Percentiles rank a stretch among this genome's conserved stretches.
Evolutionary conservation across 306 rosid species (phyloP).

Genomic region (Lupinus albus): DNA sequence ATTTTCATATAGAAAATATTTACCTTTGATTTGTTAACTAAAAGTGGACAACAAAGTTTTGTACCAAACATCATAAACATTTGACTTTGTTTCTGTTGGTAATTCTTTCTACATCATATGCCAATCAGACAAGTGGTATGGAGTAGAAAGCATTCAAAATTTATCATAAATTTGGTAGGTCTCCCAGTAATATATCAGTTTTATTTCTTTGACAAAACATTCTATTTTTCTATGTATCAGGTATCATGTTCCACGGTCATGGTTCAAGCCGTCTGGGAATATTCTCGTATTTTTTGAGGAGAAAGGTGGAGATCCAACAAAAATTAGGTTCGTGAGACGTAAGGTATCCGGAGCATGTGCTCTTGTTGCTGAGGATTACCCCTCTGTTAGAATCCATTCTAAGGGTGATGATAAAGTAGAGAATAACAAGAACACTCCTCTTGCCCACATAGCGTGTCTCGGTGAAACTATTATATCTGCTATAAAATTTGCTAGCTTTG

Average conservation of each 20-base stretch:
- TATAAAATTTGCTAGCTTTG: conserved; percentile 81
- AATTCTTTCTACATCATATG: conserved; percentile 2
- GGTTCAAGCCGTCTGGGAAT: conserved; percentile 94
- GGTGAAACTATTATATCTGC: conserved; percentile 47
- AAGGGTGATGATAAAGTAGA: conserved; percentile 45
- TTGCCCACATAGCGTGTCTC: conserved; percentile 65
- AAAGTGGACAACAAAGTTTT: conserved; percentile 28
- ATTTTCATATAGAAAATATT: neutral
- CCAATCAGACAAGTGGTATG: conserved; percentile 8
- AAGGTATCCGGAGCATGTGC: conserved; percentile 61
- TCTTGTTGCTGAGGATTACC: conserved; percentile 67
- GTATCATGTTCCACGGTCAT: conserved; percentile 96
- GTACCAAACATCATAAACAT: conserved; percentile 16
- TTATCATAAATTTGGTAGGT: neutral
- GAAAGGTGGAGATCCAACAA: conserved; percentile 83
- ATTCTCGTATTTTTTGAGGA: conserved; percentile 84
- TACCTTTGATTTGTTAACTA: neutral
- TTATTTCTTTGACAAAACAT: conserved; percentile 17
- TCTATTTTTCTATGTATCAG: conserved; percentile 46
- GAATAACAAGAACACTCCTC: conserved; percentile 39
- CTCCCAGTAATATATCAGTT: neutral
- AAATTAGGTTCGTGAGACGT: conserved; percentile 58
- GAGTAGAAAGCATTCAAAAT: conserved; percentile 7
- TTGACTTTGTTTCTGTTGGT: neutral
- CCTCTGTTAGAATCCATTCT: conserved; percentile 52